Evolutionary conservation across 2,329 filamentous ascomycete genomes (phyloP).

Genomic region (Didymella sp.): DNA sequence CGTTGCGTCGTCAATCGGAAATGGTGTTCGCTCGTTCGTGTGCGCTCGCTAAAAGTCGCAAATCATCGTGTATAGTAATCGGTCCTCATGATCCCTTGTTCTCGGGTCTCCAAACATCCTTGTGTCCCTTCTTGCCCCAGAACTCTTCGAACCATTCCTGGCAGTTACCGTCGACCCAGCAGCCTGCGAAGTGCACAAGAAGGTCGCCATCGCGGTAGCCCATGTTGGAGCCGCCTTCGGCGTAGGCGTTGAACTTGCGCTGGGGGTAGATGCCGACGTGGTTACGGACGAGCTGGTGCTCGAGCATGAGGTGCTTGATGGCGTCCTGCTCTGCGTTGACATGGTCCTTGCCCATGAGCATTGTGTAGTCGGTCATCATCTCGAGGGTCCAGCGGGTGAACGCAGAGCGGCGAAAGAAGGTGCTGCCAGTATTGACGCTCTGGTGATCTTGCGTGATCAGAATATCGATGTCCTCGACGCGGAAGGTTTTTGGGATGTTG

Average conservation of each 20-base stretch:
- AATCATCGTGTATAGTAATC: not conserved
- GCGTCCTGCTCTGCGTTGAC: conserved; percentile 47
- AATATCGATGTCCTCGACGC: conserved; percentile 48
- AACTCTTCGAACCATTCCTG: conserved; percentile 47
- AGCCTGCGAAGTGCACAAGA: conserved; percentile 52
- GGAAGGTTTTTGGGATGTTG: conserved; percentile 35
- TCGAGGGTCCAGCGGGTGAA: conserved; percentile 50
- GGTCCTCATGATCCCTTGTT: not conserved
- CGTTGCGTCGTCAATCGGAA: conserved; percentile 7
- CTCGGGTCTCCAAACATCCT: conserved; percentile 33
- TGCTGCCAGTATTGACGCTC: conserved; percentile 51
- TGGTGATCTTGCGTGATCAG: conserved; percentile 53
- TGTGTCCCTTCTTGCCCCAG: conserved; percentile 42
- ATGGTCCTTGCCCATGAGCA: conserved; percentile 47
- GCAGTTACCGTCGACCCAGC: conserved; percentile 49
- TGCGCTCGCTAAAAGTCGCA: not conserved
- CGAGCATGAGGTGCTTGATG: conserved; percentile 45
- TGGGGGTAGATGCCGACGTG: conserved; percentile 49
- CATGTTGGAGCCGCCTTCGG: conserved; percentile 46
- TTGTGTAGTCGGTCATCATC: conserved; percentile 49
- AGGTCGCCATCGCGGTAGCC: conserved; percentile 50
- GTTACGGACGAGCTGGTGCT: conserved; percentile 48
- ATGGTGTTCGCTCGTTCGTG: conserved; percentile 2
- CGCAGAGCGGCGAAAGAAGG: conserved; percentile 49
- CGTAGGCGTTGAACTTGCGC: conserved; percentile 50